Conservation (phyloP, 805 yeast genomes). For the Candida arabinofermentans region DNA sequence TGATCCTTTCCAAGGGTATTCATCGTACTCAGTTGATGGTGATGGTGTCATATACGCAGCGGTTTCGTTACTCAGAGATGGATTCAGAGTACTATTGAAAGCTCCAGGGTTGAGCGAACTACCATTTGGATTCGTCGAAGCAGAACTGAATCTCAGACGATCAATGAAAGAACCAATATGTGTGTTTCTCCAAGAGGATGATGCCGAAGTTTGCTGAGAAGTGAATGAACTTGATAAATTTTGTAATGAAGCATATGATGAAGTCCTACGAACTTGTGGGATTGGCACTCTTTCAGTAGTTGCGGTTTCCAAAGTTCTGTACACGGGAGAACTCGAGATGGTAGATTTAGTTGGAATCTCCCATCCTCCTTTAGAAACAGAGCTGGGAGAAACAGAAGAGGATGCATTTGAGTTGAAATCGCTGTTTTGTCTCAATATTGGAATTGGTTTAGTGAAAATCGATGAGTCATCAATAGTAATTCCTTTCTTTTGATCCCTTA, state of each 20-base stretch:
- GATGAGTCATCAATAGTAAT: conserved; percentile 2
- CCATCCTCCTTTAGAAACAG: conserved; percentile 36
- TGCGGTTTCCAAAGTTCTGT: conserved; percentile 9
- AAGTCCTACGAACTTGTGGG: conserved; percentile 23
- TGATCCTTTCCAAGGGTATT: conserved; percentile 24
- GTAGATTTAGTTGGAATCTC: conserved; percentile 33
- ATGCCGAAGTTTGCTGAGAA: conserved; percentile 14
- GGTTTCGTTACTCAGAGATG: conserved; percentile 1
- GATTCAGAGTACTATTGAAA: conserved; percentile 1
- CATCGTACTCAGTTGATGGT: conserved; percentile 25
- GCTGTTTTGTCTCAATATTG: conserved; percentile 13
- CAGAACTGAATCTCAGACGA: conserved; percentile 19
- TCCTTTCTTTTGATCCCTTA: not conserved
- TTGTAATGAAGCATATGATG: conserved; percentile 34
- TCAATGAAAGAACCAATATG: conserved; percentile 29
- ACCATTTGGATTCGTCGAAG: not conserved
- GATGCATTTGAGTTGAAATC: conserved; percentile 4
- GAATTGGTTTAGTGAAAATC: conserved; percentile 18
- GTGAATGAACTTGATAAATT: conserved; percentile 36
- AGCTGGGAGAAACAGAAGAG: conserved; percentile 7
- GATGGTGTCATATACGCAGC: conserved; percentile 20
- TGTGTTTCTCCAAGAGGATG: conserved; percentile 27
- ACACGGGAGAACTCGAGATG: conserved; percentile 19
- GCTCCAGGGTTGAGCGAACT: not conserved
- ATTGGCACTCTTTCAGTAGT: conserved; percentile 18